Evolutionary conservation across 1,139 yeast species (phyloP), one percentile per base, ranked within the genome.

Genomic region (Pichia sp.): DNA sequence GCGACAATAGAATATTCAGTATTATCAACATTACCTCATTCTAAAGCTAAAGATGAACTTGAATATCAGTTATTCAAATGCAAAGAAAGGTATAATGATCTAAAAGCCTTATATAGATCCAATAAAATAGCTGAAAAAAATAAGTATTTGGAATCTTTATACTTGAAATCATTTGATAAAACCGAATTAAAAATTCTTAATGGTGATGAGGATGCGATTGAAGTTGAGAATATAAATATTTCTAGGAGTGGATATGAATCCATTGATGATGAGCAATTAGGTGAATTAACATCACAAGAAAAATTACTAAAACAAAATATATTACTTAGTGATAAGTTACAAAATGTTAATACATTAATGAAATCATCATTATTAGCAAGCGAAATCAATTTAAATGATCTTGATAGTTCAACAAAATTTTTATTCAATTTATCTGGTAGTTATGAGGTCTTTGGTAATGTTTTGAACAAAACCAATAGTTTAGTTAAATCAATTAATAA

Each of bases 401-500:
- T 85, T 18, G 84, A 82, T 46, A 77, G 75, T 52, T 84, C 86
- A 44, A 75, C 86, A 0, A 72, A 74, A 44, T 78, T 79, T 45
- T 70, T 85, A 54, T 59, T 67, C 9, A 69, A 70, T 34, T 71
- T 84, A 56, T 77, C 81, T 51, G 75, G 75, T 43, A 75, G 74
- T 54, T 81, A 80, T 60, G 67, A 75, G 3, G 74, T 77, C 45
- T 81, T 84, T 58, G 79, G 81, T 47, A 75, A 74, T 52, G 67
- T 84, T 49, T 70, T 86, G 50, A 69, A 72, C 50, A 80, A 77
- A 46, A 80, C 87, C 0, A 74, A 72, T 51, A 73, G 75, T 44
- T 74, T 85, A 45, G 87, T 85, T 44, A 73, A 74, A 57, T 77
- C 82, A 53, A 79, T 85, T 51, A 88, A 84, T 60, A 80, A 80